A percentile compares a stretch with the other conserved stretches of the same genome.
phyloP scores from a whole-genome alignment of 225 moss, liverwort and hornwort species.

The Pseudisothecium myosuroides region DNA sequence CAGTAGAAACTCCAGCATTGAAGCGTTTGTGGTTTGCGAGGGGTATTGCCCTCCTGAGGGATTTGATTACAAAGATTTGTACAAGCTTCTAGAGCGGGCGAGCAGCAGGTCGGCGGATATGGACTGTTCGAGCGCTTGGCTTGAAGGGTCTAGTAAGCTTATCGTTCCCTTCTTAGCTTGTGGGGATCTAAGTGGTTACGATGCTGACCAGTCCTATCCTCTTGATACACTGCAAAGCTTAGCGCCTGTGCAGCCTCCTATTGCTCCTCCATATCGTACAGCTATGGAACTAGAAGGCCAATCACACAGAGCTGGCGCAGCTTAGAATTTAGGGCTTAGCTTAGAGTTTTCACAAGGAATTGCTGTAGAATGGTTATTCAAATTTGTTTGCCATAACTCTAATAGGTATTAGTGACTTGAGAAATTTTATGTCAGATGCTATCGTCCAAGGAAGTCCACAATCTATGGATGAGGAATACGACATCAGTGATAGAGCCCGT shows the following conservation, averaged over 20 bases:
- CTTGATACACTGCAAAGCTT: slow-evolving; percentile 40
- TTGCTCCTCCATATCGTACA: slow-evolving; percentile 92
- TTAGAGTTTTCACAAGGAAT: not conserved
- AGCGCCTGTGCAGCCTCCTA: slow-evolving; percentile 85
- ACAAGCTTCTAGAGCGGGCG: slow-evolving; percentile 65
- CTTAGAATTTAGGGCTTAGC: not conserved
- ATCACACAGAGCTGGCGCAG: slow-evolving; percentile 21
- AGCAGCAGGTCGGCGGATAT: slow-evolving; percentile 46
- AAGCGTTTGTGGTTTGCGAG: slow-evolving; percentile 97
- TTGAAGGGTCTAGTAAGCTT: slow-evolving; percentile 86
- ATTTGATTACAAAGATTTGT: slow-evolving; percentile 62
- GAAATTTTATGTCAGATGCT: not conserved
- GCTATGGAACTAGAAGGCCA: slow-evolving; percentile 66
- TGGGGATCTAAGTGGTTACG: slow-evolving; percentile 87
- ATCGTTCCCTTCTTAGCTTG: slow-evolving; percentile 92
- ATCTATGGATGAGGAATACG: not conserved
- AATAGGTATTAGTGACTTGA: not conserved
- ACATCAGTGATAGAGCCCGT: not conserved
- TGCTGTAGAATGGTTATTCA: not conserved
- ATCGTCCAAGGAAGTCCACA: not conserved
- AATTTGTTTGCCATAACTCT: not conserved
- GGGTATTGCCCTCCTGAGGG: slow-evolving; percentile 77
- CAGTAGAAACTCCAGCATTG: slow-evolving; percentile 94
- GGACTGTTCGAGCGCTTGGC: slow-evolving; percentile 90
- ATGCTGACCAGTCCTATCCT: slow-evolving; percentile 91